A percentile compares a stretch with the other conserved stretches of the same genome.
Evolutionary conservation across 2,329 filamentous ascomycete species (phyloP).

Genomic region (Xylaria sp.): DNA sequence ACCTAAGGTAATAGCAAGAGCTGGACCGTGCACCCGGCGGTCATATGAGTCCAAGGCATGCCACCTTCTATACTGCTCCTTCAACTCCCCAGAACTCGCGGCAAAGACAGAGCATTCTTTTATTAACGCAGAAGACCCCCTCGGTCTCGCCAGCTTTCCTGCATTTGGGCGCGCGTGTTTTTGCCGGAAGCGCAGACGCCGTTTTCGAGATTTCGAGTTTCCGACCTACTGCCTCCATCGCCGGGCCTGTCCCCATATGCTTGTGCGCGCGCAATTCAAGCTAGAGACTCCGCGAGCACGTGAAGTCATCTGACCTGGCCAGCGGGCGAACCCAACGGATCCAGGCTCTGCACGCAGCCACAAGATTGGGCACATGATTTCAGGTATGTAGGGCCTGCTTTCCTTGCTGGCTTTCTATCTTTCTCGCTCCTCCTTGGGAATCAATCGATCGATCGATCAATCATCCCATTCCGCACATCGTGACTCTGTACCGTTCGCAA

Average conservation of each 20-base stretch:
- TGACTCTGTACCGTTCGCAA: neutral
- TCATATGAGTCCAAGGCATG: constrained; percentile 45
- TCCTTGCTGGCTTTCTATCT: neutral
- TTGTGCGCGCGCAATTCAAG: constrained; percentile 46
- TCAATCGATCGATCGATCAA: neutral
- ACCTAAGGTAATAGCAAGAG: constrained; percentile 20
- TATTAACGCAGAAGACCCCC: constrained; percentile 37
- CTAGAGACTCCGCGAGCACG: constrained; percentile 48
- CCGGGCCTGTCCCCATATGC: constrained; percentile 43
- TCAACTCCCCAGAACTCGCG: constrained; percentile 44
- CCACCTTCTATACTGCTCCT: constrained; percentile 46
- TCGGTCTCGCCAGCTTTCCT: constrained; percentile 30
- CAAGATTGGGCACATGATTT: constrained; percentile 49
- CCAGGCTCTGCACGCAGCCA: constrained; percentile 46
- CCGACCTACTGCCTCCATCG: constrained; percentile 41
- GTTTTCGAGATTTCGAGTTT: constrained; percentile 39
- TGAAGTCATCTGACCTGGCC: constrained; percentile 52
- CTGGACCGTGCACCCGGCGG: constrained; percentile 39
- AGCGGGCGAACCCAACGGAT: constrained; percentile 42
- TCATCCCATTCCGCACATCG: constrained; percentile 12
- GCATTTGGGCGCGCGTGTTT: constrained; percentile 31
- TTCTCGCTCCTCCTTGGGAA: neutral
- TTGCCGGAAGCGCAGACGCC: constrained; percentile 38
- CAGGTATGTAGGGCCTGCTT: constrained; percentile 40
- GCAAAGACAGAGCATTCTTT: constrained; percentile 38